A percentile compares a stretch with the other conserved stretches of the same genome.
Evolutionary conservation across 768 basidiomycete genomes (phyloP).

Genomic region (Suillus occidentalis): DNA sequence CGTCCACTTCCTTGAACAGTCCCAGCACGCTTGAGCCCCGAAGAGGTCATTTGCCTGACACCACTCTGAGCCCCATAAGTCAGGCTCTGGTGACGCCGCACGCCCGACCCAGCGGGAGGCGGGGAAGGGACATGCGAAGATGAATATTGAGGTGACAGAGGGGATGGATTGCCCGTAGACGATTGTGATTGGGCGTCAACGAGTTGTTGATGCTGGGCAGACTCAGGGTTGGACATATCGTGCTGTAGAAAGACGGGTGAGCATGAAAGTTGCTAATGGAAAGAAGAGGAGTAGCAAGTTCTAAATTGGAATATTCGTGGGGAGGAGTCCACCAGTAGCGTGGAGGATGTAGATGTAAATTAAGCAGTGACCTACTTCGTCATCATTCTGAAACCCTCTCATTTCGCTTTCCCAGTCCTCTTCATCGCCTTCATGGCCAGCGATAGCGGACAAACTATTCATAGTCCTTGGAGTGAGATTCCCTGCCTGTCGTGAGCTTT

Average conservation of each 20-base stretch:
- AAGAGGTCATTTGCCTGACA: conserved; percentile 45
- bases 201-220: conserved; percentile 45
- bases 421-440: conserved; percentile 85
- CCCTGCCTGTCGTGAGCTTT: conserved; percentile 50
- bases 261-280: conserved; percentile 16
- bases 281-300: conserved; percentile 14
- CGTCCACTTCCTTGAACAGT: conserved; percentile 56
- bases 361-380: conserved; percentile 51
- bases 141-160: conserved; percentile 63
- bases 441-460: conserved; percentile 83
- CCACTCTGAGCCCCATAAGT: conserved; percentile 64
- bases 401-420: conserved; percentile 82
- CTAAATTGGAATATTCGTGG: conserved; percentile 4
- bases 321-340: conserved; percentile 4
- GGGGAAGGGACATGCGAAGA: conserved; percentile 60
- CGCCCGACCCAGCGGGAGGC: conserved; percentile 66
- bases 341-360: conserved; percentile 10
- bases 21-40: conserved; percentile 72
- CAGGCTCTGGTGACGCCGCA: conserved; percentile 79
- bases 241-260: conserved; percentile 24
- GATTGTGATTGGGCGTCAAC: conserved; percentile 50
- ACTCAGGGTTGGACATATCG: conserved; percentile 21
- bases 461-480: conserved; percentile 69
- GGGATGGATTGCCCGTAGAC: conserved; percentile 42
- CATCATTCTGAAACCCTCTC: conserved; percentile 56